Evolutionary conservation across 2,329 filamentous ascomycete species (phyloP).

Genomic region (Falciphora oryzae): DNA sequence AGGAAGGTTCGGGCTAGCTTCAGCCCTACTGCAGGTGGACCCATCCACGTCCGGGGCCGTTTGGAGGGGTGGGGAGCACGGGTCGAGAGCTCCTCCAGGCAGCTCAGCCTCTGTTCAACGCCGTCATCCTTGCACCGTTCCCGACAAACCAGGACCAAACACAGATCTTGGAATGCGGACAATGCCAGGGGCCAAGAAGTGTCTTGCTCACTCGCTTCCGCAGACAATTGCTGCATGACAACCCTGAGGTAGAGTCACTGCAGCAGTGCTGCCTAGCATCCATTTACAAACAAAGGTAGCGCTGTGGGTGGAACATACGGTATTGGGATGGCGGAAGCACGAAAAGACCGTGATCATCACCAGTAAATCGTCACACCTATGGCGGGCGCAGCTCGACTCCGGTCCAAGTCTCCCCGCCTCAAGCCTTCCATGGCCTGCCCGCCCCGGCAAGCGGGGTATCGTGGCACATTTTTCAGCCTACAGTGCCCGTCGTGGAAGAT

Average conservation of each 20-base stretch:
- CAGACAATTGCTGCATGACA: neutral
- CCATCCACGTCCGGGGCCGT: neutral
- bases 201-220: neutral
- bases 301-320: neutral
- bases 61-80: neutral
- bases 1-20: neutral
- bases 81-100: neutral
- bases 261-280: neutral
- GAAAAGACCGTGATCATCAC: neutral
- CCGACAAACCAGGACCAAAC: no score
- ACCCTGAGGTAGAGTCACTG: neutral
- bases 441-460: no score
- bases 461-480: no score
- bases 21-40: neutral
- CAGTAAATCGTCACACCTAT: neutral
- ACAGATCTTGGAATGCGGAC: neutral
- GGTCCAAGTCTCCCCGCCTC: no score
- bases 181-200: neutral
- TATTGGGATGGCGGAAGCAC: neutral
- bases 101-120: neutral
- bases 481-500: neutral
- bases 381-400: no score
- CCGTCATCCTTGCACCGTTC: neutral
- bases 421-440: no score
- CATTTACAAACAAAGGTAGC: neutral